Base-by-base conservation (phyloP, 2,329 filamentous ascomycete genomes). In the Ascocoryne sarcoides region DNA sequence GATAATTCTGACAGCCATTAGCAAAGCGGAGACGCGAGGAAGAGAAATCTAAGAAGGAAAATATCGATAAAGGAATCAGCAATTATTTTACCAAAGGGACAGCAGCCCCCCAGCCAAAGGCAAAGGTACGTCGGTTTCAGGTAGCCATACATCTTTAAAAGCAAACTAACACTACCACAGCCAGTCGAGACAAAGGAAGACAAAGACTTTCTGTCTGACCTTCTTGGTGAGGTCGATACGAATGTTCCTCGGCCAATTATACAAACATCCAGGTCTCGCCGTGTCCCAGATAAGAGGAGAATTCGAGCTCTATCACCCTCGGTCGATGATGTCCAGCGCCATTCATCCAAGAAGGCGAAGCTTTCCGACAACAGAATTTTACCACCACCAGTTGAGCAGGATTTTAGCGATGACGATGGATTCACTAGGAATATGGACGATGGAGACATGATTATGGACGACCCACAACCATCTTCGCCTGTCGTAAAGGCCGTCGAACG, bases 51-150 rank as follows among this genome's bases (percentile, higher is more conserved):
- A 84, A 85, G 60, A 78, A 83, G 56, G 85, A 94, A 53, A 88
- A 85, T 60, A 86, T 88, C 51, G 88, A 93, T 62, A 84, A 84
- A 57, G 84, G 88, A 53, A 96, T 98, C 59, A 88, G 82, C 63
- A 90, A 93, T 56, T 98, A 93, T 65, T 96, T 98, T 61, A 90
- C 76, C 51, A 84, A 83, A 53, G 87, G 86, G 40, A 74, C 76
- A 23, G 68, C 69, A 44, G 73, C 73, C 49, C 63, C 73, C 37
- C 80, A 79, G 42, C 69, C 81, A 10, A 96, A 95, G 60, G 72
- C 83, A 14, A 96, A 95, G 74, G 87, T 89, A 63, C 43, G 62
- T 19, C n/a, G n/a, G 7, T 10, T 19, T 16, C 9, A 23, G 16
- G 15, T 15, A 10, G 14, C 19, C 10, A n/a, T 29, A 21, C 14